Evolutionary conservation across 2,329 filamentous ascomycete species (phyloP), one percentile per base, ranked within the genome.

Genomic region (Lecanicillium sp.): DNA sequence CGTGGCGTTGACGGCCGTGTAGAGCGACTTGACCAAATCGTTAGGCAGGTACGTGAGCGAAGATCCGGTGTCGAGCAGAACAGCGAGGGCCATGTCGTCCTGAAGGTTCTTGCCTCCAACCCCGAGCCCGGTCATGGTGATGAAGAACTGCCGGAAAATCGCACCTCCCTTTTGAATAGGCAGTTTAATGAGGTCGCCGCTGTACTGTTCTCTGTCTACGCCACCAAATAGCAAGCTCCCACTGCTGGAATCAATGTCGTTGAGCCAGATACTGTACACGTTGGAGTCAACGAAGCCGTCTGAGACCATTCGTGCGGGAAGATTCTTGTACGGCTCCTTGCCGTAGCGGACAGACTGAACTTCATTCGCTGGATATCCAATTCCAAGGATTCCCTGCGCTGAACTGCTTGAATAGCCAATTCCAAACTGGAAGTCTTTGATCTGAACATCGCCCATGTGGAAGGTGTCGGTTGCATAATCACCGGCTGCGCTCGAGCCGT

Each of bases 281-380:
- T 74, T 81, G 14, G 80, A 78, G 14, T 71, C 60, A 47, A 86
- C 86, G 36, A 71, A 39, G 7, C 77, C 78, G 4, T 73, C 65
- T 20, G 74, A 59, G 2, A 74, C 74, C 65, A 89, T 66, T 43
- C 74, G 74, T 30, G 74, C 70, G 2, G 84, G 84, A 6, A 89
- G 65, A 55, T 88, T 89, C 31, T 76, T 60, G 59, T 89, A 89
- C 1, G 74, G 41, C 4, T 61, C 42, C 41, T 66, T 59, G 5
- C 71, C 66, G 8, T 68, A 72, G 46, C 75, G 68, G 37, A 71
- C 71, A 33, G 84, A 77, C 49, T 82, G 77, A 11, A 84, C 85
- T 61, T 96, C 89, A 57, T 94, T 92, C 46, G 71, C 58, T 1
- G 72, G 57, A 57, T 95, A 96, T 6, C 89, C 89, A 44, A 97